Base-by-base conservation (phyloP, 2,329 filamentous ascomycete species). In the Pyricularia pennisetigena region DNA sequence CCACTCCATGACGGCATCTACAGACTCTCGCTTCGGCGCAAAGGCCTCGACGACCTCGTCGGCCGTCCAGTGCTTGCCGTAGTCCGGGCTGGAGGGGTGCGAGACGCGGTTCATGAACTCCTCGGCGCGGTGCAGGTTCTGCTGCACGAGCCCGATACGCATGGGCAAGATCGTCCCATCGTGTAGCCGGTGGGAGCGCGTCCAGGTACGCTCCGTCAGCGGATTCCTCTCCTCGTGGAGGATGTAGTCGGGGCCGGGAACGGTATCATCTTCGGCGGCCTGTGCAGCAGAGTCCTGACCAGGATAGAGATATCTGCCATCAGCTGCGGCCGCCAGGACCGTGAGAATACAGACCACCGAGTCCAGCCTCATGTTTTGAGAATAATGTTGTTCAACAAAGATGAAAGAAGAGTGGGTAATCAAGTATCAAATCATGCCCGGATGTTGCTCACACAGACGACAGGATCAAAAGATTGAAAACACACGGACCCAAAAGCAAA, bases 1-100 rank as follows among this genome's bases (percentile, higher is more conserved):
- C 86, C 86, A 89, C 9, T 78, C 72, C 72, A 80, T 80, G 32
- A 88, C 83, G 1, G 80, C 75, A 20, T 81, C 76, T 3, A 87
- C 80, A 5, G 83, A 77, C 61, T 85, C 80, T 7, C 76, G 71
- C 16, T 71, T 72, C 0, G 80, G 79, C 9, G 80, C 76, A 74
- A 83, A 84, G 66, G 77, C 79, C 12, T 79, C 76, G 9, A 78
- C 74, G 2, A 84, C 74, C 71, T 82, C 74, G 28, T 80, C 74
- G 2, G 77, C 71, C 6, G 79, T 78, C 79, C 81, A 83, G 74
- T 84, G 81, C 68, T 79, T 78, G 67, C 82, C 82, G 70, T 83
- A 84, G 41, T 78, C 77, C 20, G 77, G 72, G 7, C 81, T 83
- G 12, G 72, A 71, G 2, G 82, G 82, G 71, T 84, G 76, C 1